These are phyloP conservation scores for Actinomortierella ambigua DNA, from an alignment of 371 early-diverging fungal species.

Conservation along the genomic window DNA sequence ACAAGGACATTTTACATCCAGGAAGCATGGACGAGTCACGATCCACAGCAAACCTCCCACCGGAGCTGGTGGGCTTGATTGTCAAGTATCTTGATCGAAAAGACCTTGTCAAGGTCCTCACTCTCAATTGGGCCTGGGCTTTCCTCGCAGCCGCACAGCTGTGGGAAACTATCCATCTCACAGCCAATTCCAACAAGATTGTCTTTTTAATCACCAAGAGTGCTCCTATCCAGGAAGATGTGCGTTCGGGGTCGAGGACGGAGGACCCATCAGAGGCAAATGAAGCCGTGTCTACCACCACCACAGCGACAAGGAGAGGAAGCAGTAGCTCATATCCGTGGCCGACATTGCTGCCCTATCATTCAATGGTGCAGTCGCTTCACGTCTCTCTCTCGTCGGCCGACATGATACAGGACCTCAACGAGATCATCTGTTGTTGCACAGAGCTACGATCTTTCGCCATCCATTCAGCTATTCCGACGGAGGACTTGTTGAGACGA, in stretches of 20 bases:
- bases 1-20: too few species aligned
- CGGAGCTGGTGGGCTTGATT: slow-evolving; percentile 41
- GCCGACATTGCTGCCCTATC: slow-evolving; percentile 41
- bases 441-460: slow-evolving; percentile 34
- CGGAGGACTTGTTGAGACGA: slow-evolving; percentile 24
- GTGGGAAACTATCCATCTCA: slow-evolving; percentile 24
- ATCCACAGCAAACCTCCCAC: slow-evolving; percentile 12
- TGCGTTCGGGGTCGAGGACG: too few species aligned
- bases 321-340: slow-evolving; percentile 40
- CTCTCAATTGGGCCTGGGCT: slow-evolving; percentile 45
- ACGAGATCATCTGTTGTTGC: slow-evolving; percentile 34
- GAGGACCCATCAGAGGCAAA: too few species aligned
- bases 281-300: too few species aligned
- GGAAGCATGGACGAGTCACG: too few species aligned
- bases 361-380: slow-evolving; percentile 35
- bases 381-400: slow-evolving; percentile 27
- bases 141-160: slow-evolving; percentile 22
- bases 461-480: slow-evolving; percentile 27
- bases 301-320: too few species aligned
- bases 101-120: slow-evolving; percentile 27
- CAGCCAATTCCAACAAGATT: slow-evolving; percentile 18
- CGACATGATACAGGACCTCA: slow-evolving; percentile 34
- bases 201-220: slow-evolving; percentile 44
- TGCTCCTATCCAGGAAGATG: slow-evolving; percentile 10
- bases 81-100: slow-evolving; percentile 35